Evolutionary conservation across 305 asterid species (phyloP).

Genomic region (Fraxinus ornus): DNA sequence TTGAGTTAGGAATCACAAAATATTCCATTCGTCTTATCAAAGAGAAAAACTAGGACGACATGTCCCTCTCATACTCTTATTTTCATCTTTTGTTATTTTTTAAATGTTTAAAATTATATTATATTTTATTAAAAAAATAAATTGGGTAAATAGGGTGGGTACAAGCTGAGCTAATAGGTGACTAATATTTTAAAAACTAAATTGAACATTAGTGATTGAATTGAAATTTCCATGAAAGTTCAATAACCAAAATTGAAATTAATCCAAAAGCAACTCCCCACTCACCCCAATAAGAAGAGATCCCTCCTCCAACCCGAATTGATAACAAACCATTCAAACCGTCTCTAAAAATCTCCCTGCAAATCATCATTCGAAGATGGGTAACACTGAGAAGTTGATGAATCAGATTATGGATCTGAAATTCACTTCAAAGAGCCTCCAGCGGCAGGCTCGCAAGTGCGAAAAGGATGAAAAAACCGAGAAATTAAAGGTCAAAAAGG

Average conservation of each 20-base stretch:
- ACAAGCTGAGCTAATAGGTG: no score
- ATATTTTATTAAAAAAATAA: no score
- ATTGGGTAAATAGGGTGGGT: no score
- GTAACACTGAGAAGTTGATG: slow-evolving; percentile 85
- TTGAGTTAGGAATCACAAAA: no score
- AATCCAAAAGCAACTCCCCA: neutral
- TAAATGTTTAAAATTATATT: no score
- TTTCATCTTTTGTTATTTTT: no score
- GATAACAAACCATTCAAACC: neutral
- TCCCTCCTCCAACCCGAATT: neutral
- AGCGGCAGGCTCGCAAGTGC: slow-evolving; percentile 83
- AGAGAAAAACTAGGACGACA: no score
- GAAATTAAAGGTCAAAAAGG: slow-evolving; percentile 86
- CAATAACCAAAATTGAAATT: neutral
- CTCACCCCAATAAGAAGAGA: neutral
- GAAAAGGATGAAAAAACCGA: slow-evolving; percentile 89
- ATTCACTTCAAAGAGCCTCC: slow-evolving; percentile 79
- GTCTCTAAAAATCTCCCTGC: neutral
- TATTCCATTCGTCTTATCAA: no score
- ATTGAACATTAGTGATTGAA: neutral
- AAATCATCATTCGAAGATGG: slow-evolving; percentile 44
- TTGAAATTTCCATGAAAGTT: neutral
- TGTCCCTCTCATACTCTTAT: no score
- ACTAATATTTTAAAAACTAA: no score
- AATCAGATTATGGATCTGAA: slow-evolving; percentile 89